Evolutionary conservation across 352 stramenopile species (phyloP), one percentile per base, ranked within the genome.

Genomic region (Peronospora farinosa): DNA sequence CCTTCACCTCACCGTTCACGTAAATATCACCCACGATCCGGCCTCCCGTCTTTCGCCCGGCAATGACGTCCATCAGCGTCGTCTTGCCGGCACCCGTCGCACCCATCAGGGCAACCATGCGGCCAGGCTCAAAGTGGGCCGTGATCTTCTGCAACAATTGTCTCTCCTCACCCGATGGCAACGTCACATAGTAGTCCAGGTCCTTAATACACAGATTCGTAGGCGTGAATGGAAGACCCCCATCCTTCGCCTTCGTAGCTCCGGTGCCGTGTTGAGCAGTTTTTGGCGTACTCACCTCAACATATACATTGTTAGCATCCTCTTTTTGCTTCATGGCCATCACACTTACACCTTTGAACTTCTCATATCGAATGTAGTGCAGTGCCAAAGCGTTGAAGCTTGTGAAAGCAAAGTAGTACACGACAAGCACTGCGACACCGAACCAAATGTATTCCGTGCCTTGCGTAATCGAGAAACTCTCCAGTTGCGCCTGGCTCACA

Each of bases 1-100:
- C 60, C 70, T 96, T 95, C 5, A 63, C 45, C 49, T 92, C 81
- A 23, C 92, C 92, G 63, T 97, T 97, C 19, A 97, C 63, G 16
- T 69, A 66, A 42, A 97, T 81, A 6, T 95, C 66, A 16, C 92
- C 91, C 17, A 71, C 66, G 27, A 96, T 74, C 15, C 70, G 70
- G 0, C 73, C 73, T 38, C 65, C 72, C 0, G 69, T 78, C 62
- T 84, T 84, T 5, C 73, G 65, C 10, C 73, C 73, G 10, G 73
- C 70, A 16, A 84, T 72, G 12, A 84, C 69, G 23, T 84, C 73
- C 67, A 84, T 78, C 16, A 84, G 56, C 13, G 73, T 84, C 9
- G 68, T 80, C 47, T 84, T 84, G 40, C 73, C 70, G 12, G 78
- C 79, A 40, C 78, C 79, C 7, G 60, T 80, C 0, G 74, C 66